phyloP scores from a whole-genome alignment of 768 basidiomycete species.

The Boletellus emodensis region DNA sequence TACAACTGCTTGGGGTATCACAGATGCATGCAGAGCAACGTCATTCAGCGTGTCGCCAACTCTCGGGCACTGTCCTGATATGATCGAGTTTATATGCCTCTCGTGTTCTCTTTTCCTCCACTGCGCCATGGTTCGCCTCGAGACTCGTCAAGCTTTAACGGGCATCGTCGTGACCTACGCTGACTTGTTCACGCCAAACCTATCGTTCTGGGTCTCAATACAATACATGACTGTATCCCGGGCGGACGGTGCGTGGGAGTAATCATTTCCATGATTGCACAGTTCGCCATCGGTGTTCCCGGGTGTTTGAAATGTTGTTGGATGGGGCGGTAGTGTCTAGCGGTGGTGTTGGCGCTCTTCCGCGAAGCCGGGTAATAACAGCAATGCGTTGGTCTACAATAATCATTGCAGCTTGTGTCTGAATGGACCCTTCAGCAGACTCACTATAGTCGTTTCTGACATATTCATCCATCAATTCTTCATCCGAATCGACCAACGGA shows the following conservation, averaged over 20 bases:
- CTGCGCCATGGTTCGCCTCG: too few relatives aligned
- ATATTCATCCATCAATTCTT: conserved; percentile 63
- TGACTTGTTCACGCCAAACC: too few relatives aligned
- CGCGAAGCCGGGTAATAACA: conserved; percentile 51
- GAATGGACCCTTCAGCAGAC: conserved; percentile 19
- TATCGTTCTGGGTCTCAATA: too few relatives aligned
- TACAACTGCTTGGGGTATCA: too few relatives aligned
- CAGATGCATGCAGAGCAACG: too few relatives aligned
- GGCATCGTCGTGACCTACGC: too few relatives aligned
- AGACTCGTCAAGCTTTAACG: too few relatives aligned
- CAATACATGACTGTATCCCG: neutral
- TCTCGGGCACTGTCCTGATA: too few relatives aligned
- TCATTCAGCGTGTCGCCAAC: too few relatives aligned
- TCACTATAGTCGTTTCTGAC: conserved; percentile 62
- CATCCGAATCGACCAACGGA: conserved; percentile 69
- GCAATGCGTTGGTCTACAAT: conserved; percentile 46
- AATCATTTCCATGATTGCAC: conserved; percentile 35
- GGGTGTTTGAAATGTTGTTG: conserved; percentile 18
- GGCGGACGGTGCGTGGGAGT: neutral
- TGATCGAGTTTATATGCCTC: too few relatives aligned
- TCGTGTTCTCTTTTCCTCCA: too few relatives aligned
- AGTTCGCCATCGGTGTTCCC: conserved; percentile 35
- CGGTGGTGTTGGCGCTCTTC: conserved; percentile 47
- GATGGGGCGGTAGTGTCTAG: conserved; percentile 15
- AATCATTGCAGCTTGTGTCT: neutral